Evolutionary conservation across 768 basidiomycete species (phyloP).

Genomic region (Psilocybe tampanensis): DNA sequence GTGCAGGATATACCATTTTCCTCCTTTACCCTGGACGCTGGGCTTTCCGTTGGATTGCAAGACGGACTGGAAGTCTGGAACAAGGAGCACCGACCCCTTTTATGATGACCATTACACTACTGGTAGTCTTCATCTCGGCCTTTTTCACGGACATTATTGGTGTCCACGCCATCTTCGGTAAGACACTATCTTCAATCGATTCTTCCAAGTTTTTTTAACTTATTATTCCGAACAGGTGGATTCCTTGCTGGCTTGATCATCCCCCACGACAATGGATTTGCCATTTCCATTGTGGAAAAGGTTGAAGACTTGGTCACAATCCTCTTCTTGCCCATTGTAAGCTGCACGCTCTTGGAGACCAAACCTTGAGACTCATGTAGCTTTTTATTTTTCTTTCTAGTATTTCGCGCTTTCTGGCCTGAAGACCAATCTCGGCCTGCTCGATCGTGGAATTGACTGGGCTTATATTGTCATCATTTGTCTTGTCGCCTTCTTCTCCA

Average conservation of each 20-base stretch:
- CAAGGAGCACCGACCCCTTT: slow-evolving; percentile 68
- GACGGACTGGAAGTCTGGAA: slow-evolving; percentile 71
- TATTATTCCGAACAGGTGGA: background rate
- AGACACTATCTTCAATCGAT: slow-evolving; percentile 5
- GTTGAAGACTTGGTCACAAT: slow-evolving; percentile 86
- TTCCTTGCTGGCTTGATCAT: slow-evolving; percentile 74
- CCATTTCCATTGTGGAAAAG: slow-evolving; percentile 80
- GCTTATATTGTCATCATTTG: slow-evolving; percentile 78
- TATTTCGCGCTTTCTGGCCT: slow-evolving; percentile 48
- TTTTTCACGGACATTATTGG: slow-evolving; percentile 91
- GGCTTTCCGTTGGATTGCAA: slow-evolving; percentile 67
- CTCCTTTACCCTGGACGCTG: slow-evolving; percentile 66
- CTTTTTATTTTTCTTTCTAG: background rate
- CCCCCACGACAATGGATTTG: slow-evolving; percentile 82
- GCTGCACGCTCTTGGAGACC: too few relatives aligned
- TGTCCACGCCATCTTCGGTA: slow-evolving; percentile 69
- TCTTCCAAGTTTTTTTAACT: slow-evolving; percentile 18
- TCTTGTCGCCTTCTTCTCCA: slow-evolving; percentile 74
- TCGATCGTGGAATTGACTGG: slow-evolving; percentile 80
- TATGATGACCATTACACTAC: slow-evolving; percentile 81
- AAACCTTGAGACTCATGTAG: too few relatives aligned
- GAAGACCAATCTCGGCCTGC: slow-evolving; percentile 75
- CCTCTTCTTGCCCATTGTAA: slow-evolving; percentile 74
- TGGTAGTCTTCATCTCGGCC: slow-evolving; percentile 72
- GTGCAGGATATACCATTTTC: slow-evolving; percentile 66